Conservation (phyloP, 306 rosid species). For the Datisca glomerata region DNA sequence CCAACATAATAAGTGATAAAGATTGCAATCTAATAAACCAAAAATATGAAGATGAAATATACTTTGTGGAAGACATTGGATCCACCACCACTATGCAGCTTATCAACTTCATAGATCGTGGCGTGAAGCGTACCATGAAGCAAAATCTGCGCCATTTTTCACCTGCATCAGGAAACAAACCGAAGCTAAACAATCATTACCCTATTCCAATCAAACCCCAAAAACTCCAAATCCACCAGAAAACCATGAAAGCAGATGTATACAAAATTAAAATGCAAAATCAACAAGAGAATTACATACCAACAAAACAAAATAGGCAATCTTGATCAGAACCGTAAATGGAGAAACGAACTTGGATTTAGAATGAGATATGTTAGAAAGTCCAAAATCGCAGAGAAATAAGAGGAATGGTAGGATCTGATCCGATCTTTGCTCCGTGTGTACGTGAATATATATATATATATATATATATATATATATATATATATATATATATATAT, state of each 20-base stretch:
- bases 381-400: background rate
- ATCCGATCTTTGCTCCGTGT: conserved; percentile 8
- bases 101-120: conserved; percentile 74
- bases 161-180: conserved; percentile 31
- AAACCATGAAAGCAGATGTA: background rate
- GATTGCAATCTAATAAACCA: too few relatives aligned
- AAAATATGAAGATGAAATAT: background rate
- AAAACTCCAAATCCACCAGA: background rate
- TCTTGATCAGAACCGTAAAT: background rate
- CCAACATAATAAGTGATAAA: too few relatives aligned
- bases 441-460: too few relatives aligned
- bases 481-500: too few relatives aligned
- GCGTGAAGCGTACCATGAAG: conserved; percentile 91
- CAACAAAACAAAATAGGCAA: background rate
- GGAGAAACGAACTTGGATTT: background rate
- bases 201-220: background rate
- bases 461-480: too few relatives aligned
- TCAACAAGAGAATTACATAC: background rate
- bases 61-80: conserved; percentile 61
- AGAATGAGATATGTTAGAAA: background rate
- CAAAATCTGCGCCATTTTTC: conserved; percentile 56
- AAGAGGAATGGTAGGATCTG: conserved; percentile 9
- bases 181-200: background rate
- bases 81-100: conserved; percentile 26
- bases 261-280: too few relatives aligned